phyloP scores from a whole-genome alignment of 805 yeast species.

The Cyberlindnera japonica region DNA sequence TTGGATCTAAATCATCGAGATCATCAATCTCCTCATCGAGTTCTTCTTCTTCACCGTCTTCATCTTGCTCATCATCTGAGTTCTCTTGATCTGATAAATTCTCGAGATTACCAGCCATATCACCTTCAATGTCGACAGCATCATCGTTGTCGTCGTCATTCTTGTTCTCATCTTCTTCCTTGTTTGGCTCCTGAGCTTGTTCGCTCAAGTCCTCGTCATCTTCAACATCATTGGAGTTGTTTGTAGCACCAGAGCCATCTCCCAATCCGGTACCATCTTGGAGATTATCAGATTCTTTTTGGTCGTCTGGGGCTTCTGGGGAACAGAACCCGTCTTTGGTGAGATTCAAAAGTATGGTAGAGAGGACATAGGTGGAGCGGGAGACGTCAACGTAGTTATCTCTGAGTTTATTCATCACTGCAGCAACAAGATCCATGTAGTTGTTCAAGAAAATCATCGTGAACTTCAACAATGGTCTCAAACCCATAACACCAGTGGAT shows the following conservation, averaged over 20 bases:
- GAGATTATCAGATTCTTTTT: slow-evolving; percentile 58
- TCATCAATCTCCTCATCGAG: slow-evolving; percentile 88
- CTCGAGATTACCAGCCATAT: slow-evolving; percentile 90
- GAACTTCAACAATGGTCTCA: slow-evolving; percentile 49
- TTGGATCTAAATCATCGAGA: slow-evolving; percentile 85
- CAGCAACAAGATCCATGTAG: slow-evolving; percentile 48
- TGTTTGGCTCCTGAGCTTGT: slow-evolving; percentile 67
- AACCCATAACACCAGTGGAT: slow-evolving; percentile 33
- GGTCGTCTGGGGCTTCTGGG: slow-evolving; percentile 71
- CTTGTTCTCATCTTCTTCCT: slow-evolving; percentile 66
- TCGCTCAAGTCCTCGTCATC: slow-evolving; percentile 84
- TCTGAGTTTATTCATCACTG: slow-evolving; percentile 42
- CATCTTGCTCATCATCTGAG: slow-evolving; percentile 47
- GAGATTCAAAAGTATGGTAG: slow-evolving; percentile 52
- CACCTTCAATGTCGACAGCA: slow-evolving; percentile 94
- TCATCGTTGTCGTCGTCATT: slow-evolving; percentile 69
- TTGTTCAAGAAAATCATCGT: slow-evolving; percentile 61
- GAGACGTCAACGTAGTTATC: slow-evolving; percentile 50
- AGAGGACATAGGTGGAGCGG: slow-evolving; percentile 58
- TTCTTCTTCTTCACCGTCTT: slow-evolving; percentile 64
- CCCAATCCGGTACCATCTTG: slow-evolving; percentile 92
- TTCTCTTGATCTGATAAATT: slow-evolving; percentile 59
- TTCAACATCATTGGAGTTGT: slow-evolving; percentile 78
- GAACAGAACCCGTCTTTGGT: slow-evolving; percentile 87
- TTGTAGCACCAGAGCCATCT: slow-evolving; percentile 85